phyloP scores from a whole-genome alignment of 163 green algal genomes.

The Chloromonas sp. region DNA sequence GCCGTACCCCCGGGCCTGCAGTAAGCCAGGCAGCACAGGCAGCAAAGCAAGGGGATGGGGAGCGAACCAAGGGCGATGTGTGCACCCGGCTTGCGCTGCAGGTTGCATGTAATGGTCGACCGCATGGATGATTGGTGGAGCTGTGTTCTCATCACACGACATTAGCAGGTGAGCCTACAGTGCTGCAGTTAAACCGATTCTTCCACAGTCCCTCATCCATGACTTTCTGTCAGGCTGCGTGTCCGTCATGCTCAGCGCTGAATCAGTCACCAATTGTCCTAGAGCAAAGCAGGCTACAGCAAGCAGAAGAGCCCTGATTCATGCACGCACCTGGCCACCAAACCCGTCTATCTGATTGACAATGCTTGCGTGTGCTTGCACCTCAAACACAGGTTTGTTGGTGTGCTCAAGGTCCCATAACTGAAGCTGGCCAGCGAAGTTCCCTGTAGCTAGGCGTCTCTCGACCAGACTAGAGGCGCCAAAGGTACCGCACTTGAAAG shows the following conservation, averaged over 20 bases:
- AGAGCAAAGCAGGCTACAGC: neutral
- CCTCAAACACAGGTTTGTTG: slow-evolving; percentile 39
- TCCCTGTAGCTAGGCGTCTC: slow-evolving; percentile 66
- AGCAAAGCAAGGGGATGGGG: neutral
- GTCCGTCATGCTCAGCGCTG: too few relatives aligned
- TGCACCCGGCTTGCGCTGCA: neutral
- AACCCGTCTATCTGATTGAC: slow-evolving; percentile 78
- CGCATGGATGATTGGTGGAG: neutral
- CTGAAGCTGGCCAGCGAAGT: slow-evolving; percentile 47
- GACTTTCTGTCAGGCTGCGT: too few relatives aligned
- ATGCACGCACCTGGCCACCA: slow-evolving; percentile 55
- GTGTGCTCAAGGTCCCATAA: slow-evolving; percentile 44
- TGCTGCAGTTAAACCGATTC: too few relatives aligned
- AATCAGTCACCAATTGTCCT: too few relatives aligned
- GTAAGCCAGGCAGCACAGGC: neutral
- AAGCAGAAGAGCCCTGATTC: neutral
- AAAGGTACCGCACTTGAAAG: slow-evolving; percentile 80
- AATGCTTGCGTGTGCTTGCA: slow-evolving; percentile 69
- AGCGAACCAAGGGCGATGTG: neutral
- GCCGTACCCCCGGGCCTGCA: slow-evolving; percentile 53
- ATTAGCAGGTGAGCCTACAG: too few relatives aligned
- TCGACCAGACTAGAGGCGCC: slow-evolving; percentile 57
- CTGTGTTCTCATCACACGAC: neutral
- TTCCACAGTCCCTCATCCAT: too few relatives aligned
- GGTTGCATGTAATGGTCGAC: neutral